Conservation (phyloP, 495 filamentous ascomycete genomes). For the Podospora appendiculata region DNA sequence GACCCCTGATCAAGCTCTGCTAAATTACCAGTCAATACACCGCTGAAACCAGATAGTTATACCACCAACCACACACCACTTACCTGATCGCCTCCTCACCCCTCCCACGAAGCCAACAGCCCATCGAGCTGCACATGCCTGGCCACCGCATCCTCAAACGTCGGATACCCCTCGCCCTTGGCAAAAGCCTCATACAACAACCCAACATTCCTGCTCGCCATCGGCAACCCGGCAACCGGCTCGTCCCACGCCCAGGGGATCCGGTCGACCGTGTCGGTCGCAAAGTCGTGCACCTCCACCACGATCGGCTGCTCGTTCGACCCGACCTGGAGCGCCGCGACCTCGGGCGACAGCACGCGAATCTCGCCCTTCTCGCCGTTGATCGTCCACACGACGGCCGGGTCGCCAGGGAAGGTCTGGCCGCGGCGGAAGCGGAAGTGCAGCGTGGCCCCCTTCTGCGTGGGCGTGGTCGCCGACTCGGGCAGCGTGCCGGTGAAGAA, state of each 20-base stretch:
- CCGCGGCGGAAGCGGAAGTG: constrained; percentile 42
- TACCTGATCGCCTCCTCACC: too few relatives aligned
- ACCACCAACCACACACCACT: too few relatives aligned
- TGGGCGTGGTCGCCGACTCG: constrained; percentile 16
- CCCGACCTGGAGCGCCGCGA: constrained; percentile 29
- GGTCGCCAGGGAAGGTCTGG: constrained; percentile 37
- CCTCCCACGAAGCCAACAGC: constrained; percentile 11
- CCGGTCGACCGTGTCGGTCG: constrained; percentile 30
- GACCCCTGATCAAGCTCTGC: too few relatives aligned
- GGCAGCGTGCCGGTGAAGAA: constrained; percentile 36
- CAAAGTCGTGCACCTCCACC: constrained; percentile 38
- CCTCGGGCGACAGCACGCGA: constrained; percentile 26
- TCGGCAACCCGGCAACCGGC: constrained; percentile 30
- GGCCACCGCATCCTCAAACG: constrained; percentile 34
- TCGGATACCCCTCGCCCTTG: constrained; percentile 18
- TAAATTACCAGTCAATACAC: too few relatives aligned
- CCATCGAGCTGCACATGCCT: constrained; percentile 32
- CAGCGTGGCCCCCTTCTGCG: constrained; percentile 26
- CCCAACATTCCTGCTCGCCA: constrained; percentile 34
- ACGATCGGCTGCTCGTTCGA: constrained; percentile 21
- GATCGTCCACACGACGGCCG: constrained; percentile 46
- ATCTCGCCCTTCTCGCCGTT: constrained; percentile 50
- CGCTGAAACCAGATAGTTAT: too few relatives aligned
- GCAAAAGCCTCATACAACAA: constrained; percentile 44
- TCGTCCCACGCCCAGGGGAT: constrained; percentile 35